phyloP scores from a whole-genome alignment of 2,329 filamentous ascomycete species.

The Plectosphaerella plurivora region DNA sequence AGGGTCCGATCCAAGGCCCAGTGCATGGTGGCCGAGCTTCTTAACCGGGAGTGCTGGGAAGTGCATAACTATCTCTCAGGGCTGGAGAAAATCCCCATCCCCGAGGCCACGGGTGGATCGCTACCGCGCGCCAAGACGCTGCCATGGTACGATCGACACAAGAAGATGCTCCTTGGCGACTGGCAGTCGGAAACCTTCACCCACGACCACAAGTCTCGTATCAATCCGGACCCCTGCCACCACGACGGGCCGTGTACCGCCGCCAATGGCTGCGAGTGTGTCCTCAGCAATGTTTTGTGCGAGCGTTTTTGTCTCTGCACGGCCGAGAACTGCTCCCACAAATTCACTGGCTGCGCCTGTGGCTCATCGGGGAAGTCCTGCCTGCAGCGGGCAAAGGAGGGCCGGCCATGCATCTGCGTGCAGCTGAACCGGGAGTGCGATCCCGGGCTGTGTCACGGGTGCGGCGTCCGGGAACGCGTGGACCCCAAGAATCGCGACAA shows the following conservation, averaged over 20 bases:
- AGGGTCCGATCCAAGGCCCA: conserved; percentile 35
- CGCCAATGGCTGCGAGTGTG: conserved; percentile 57
- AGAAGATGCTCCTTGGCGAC: conserved; percentile 48
- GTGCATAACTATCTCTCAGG: conserved; percentile 39
- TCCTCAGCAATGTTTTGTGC: conserved; percentile 57
- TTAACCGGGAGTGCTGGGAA: conserved; percentile 49
- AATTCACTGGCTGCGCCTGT: conserved; percentile 66
- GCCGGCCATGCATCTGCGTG: conserved; percentile 63
- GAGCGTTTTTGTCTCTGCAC: conserved; percentile 68
- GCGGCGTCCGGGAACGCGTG: conserved; percentile 64
- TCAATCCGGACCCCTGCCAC: conserved; percentile 60
- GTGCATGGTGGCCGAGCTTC: conserved; percentile 44
- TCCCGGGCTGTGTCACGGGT: conserved; percentile 66
- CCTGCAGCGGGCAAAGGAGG: conserved; percentile 48
- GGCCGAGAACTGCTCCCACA: conserved; percentile 53
- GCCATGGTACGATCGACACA: conserved; percentile 53
- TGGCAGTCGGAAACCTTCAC: conserved; percentile 52
- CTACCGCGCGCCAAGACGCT: conserved; percentile 37
- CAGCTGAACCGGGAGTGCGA: conserved; percentile 76
- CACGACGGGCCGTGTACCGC: conserved; percentile 64
- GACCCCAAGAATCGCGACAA: conserved; percentile 64
- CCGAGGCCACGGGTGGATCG: conserved; percentile 15
- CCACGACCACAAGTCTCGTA: conserved; percentile 51
- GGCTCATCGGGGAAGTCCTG: conserved; percentile 56
- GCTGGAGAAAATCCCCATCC: conserved; percentile 26